Conservation (phyloP, 306 rosid genomes). For the Lagenaria siceraria region DNA sequence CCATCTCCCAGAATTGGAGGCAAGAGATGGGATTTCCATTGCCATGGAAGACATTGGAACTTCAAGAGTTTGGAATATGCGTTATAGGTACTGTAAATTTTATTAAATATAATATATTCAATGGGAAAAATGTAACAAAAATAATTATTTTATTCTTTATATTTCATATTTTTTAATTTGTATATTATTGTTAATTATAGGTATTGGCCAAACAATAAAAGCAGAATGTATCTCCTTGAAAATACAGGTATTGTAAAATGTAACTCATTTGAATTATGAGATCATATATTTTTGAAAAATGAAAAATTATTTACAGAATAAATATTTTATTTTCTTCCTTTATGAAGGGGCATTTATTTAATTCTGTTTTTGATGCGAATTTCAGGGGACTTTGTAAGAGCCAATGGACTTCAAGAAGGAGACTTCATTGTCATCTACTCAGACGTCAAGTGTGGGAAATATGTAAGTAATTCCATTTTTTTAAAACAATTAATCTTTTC, state of each 20-base stretch:
- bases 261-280: neutral
- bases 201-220: slow-evolving; percentile 98
- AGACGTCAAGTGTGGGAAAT: slow-evolving; percentile 82
- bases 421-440: slow-evolving; percentile 94
- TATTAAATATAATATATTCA: too few species aligned
- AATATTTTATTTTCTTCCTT: neutral
- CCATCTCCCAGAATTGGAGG: slow-evolving; percentile 85
- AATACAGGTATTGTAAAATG: slow-evolving; percentile 51
- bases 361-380: neutral
- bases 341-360: neutral
- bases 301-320: too few species aligned
- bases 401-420: slow-evolving; percentile 98
- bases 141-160: too few species aligned
- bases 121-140: neutral
- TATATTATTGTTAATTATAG: slow-evolving; percentile 22
- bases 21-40: slow-evolving; percentile 86
- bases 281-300: neutral
- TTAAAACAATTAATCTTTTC: too few species aligned
- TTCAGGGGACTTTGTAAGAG: slow-evolving; percentile 90
- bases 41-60: slow-evolving; percentile 95
- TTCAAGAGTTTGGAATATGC: slow-evolving; percentile 93
- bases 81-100: slow-evolving; percentile 51
- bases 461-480: slow-evolving; percentile 28
- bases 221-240: slow-evolving; percentile 98
- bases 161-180: neutral